Base-by-base conservation (phyloP, 1,284 basidiomycete species). In the Ustilago tritici region DNA sequence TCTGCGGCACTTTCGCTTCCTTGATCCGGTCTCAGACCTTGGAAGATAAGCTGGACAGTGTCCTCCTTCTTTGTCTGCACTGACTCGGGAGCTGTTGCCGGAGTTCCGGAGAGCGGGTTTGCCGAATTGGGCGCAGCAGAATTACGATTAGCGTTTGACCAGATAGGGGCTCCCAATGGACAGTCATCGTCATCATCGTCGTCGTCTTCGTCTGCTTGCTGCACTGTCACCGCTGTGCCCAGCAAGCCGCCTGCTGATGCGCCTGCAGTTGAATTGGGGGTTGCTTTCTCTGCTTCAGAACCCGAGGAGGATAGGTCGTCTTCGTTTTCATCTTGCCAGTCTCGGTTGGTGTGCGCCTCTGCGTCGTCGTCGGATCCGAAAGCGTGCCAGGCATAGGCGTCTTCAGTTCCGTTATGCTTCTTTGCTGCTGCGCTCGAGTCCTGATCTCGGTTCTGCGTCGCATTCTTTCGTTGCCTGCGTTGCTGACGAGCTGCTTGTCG, bases 111-210 rank as follows among this genome's bases (percentile, higher is more conserved):
- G 35, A 47, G 36, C 23, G 54, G 43, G 36, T 54, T 53, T 19
- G 52, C 52, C 2, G 55, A 17, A 43, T 53, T 61, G 17, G 59
- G 47, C 35, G 23, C 49, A 17, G 56, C 23, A 0, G 56, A 46
- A 12, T 17, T 49, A 56, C 52, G 66, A 31, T 60, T 65, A 34
- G 56, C 34, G 38, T 52, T 60, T 3, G 65, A 54, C 62, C 62
- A 65, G 11, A 47, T 38, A 11, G 73, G 56, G 4, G 69, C 74
- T 12, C 74, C 74, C 14, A 77, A 61, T 0, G 75, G 75, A n/a
- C 69, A 66, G 35, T 77, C 75, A 40, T 78, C 76, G 34, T 78
- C 75, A 17, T 78, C 76, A 31, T 77, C 75, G 36, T 77, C 70
- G 34, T 77, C 75, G 19, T 69, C 75, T 36, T 72, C 66, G 43